Evolutionary conservation across 164 flowering plant genomes (phyloP), one percentile per base, ranked within the genome.

Genomic region (Vitis amurensis): DNA sequence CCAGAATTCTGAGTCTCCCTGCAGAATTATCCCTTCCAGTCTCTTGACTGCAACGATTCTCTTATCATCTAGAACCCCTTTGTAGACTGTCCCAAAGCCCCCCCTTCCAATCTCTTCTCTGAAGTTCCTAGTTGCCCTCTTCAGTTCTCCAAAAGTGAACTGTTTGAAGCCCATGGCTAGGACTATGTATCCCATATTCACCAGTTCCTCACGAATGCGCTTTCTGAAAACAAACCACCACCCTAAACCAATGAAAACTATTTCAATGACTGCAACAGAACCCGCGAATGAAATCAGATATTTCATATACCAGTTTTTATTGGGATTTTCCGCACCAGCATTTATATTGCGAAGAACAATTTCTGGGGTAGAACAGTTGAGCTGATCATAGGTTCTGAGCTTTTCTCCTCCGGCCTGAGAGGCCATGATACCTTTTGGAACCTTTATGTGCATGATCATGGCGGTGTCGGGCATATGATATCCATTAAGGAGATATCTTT

Each of bases 1-100:
- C 65, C 65, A 62, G 44, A 62, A 62, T 50, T 44, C 65, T 31
- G 50, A 49, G 4, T 62, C 65, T 31, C 65, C 65, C 44, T 62
- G 65, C 7, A 31, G n/a, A 23, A 23, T 23, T 6, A 62, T n/a
- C 4, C 50, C 65, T 8, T 51, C 50, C 16, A 62, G 17, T 13
- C 50, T 31, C 65, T 62, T 62, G 16, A 62, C 65, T 10, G 65
- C 65, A 1, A 62, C 65, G 6, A 31, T 17, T 44, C 65, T 62
- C 4, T 30, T 50, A 47, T 62, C 65, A 9, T 31, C 50, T 9
- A 62, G n/a, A 10, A 12, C 50, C 4, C 65, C 65, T 62, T 62
- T 62, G 19, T 31, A 62, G 9, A 62, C 65, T 14, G 65, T 44
- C 14, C 65, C 65, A 47, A 62, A 62, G 10, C 50, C 65, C 4